Conservation (phyloP, 2,329 filamentous ascomycete species). For the Aspergillus awamori region DNA sequence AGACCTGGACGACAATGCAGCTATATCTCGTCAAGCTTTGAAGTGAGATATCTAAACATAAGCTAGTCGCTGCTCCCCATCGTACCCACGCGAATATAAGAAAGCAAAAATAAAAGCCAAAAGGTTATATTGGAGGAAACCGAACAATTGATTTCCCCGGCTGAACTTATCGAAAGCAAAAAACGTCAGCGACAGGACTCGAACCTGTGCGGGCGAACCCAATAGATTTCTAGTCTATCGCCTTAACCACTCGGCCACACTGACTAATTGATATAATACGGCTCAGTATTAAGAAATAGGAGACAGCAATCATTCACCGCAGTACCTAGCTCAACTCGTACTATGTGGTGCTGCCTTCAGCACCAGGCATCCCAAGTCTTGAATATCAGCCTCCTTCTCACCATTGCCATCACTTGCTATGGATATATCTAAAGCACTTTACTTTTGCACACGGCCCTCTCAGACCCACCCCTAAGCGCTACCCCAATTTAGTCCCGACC, state of each 20-base stretch:
- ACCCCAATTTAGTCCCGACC: too few relatives aligned
- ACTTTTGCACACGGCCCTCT: too few relatives aligned
- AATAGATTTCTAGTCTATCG: background rate
- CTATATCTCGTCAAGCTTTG: too few relatives aligned
- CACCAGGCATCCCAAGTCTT: too few relatives aligned
- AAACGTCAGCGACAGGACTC: slow-evolving; percentile 38
- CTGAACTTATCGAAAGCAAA: background rate
- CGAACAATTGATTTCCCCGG: background rate
- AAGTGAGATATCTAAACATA: too few relatives aligned
- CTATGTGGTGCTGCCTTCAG: too few relatives aligned
- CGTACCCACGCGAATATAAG: background rate
- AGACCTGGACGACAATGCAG: too few relatives aligned
- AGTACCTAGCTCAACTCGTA: background rate
- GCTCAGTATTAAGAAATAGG: background rate
- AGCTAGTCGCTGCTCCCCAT: too few relatives aligned
- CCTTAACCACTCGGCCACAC: slow-evolving; percentile 1
- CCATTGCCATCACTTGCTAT: too few relatives aligned
- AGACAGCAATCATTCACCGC: background rate
- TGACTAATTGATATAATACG: background rate
- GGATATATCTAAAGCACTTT: too few relatives aligned
- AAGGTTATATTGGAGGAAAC: background rate
- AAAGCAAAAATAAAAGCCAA: background rate
- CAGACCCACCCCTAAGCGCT: too few relatives aligned
- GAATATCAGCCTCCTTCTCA: too few relatives aligned
- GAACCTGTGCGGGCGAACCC: slow-evolving; percentile 22